Evolutionary conservation across 1,139 yeast genomes (phyloP), one percentile per base, ranked within the genome.

Genomic region (Pichia sp.): DNA sequence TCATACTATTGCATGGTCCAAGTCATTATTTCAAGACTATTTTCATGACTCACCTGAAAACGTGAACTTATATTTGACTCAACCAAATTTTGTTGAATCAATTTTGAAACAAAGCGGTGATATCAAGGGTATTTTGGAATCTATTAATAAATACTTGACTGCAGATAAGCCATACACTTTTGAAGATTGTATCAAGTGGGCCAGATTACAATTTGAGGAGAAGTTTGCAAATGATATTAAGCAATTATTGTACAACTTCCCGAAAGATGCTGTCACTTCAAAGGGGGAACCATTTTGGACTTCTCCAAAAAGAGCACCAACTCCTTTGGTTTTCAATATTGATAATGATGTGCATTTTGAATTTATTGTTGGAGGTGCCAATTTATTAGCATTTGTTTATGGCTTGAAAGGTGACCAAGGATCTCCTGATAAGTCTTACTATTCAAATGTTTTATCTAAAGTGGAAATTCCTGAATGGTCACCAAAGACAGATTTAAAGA

Each of bases 1-100:
- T 62, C 99, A 92, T 62, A 94, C 99, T 1, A 92, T 92, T 68
- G 97, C 98, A 11, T 92, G 99, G 99, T 95, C 97, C 28, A 92
- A 94, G 69, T 81, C 90, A 27, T 73, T 88, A 59, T 92, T 92
- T 74, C 95, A 85, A 71, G 96, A 94, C n/a, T 86, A 80, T 62
- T 92, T 92, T 64, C 74, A 80, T 37, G 96, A 92, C 51, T 77
- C 90, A 29, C 94, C 96, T 29, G 96, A 87, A 65, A 87, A 88
- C 57, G 97, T 90, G 48, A 92, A 92, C 64, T 68, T 87, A 60
- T 92, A 88, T 64, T 71, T 94, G 61, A 74, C 92, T 39, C 97
- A 92, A 66, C 95, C 97, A 52, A 85, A 88, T 67, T 92, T 83
- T 64, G 88, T 92, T 41, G 97, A 92, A 66, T 81, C 81, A 52